Percentiles rank a stretch among this genome's conserved stretches.
Conservation (phyloP, 495 filamentous ascomycete species). For the Hypoxylon crocopeplum region DNA sequence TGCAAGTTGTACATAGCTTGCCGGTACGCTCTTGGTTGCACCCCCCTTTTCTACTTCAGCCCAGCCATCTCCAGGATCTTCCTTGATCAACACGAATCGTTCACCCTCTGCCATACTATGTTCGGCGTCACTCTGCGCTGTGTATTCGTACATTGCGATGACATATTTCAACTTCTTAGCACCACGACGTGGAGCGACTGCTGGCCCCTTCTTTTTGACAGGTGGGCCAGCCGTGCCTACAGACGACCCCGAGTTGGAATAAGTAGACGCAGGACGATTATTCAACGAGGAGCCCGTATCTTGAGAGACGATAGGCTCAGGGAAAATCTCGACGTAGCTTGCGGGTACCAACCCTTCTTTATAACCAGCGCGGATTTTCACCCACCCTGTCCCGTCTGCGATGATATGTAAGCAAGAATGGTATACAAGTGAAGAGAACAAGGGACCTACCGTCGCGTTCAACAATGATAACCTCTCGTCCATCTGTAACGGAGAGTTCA, state of each 20-base stretch:
- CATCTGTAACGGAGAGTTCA: constrained; percentile 81
- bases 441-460: constrained; percentile 81
- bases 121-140: constrained; percentile 83
- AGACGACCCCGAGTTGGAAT: constrained; percentile 82
- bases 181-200: constrained; percentile 87
- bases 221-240: constrained; percentile 56
- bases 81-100: constrained; percentile 83
- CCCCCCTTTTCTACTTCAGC: constrained; percentile 93
- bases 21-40: constrained; percentile 89
- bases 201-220: constrained; percentile 89
- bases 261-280: constrained; percentile 67
- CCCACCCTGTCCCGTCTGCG: constrained; percentile 89
- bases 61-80: constrained; percentile 93
- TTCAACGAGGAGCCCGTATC: constrained; percentile 57
- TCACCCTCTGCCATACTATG: constrained; percentile 92
- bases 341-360: constrained; percentile 87
- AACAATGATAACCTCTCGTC: constrained; percentile 75
- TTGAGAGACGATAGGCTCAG: constrained; percentile 58
- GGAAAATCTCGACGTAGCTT: constrained; percentile 64
- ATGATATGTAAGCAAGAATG: constrained; percentile 9
- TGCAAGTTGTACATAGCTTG: constrained; percentile 81
- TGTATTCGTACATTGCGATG: constrained; percentile 91
- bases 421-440: background rate
- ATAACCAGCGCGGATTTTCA: constrained; percentile 72
- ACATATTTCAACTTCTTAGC: constrained; percentile 96